Percentiles rank a stretch among this genome's conserved stretches.
Evolutionary conservation across 164 flowering plant species (phyloP).

Genomic region (Berberis thunbergii): DNA sequence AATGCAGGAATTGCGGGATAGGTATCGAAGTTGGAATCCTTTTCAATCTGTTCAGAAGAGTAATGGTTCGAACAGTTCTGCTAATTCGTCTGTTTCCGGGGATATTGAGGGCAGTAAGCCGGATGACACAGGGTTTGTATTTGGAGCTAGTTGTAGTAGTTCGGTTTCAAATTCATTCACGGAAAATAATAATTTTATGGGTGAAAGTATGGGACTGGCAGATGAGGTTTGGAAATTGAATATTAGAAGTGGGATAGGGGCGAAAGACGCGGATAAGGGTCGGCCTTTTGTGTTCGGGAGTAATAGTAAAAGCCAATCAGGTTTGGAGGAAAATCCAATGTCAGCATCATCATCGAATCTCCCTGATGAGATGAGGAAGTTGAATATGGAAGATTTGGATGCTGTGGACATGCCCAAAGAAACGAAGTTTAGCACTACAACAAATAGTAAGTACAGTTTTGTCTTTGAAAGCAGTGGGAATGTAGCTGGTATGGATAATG

Average conservation of each 20-base stretch:
- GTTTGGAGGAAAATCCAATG: too few relatives aligned
- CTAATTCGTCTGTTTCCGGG: constrained; percentile 7
- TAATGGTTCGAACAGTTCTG: constrained; percentile 5
- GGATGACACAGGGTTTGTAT: constrained; percentile 9
- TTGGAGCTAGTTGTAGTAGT: constrained; percentile 11
- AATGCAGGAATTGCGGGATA: constrained; percentile 8
- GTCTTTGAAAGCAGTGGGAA: constrained; percentile 8
- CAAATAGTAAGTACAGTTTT: background rate
- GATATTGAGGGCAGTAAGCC: constrained; percentile 7
- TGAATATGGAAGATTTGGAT: background rate
- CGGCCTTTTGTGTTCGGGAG: background rate
- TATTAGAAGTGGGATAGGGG: constrained; percentile 12
- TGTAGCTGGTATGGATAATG: constrained; percentile 1
- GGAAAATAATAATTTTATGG: constrained; percentile 2
- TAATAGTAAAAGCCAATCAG: too few relatives aligned
- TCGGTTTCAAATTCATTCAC: constrained; percentile 2
- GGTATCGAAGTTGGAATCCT: constrained; percentile 13
- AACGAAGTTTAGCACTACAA: too few relatives aligned
- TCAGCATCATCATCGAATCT: background rate
- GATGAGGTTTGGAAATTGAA: constrained; percentile 29
- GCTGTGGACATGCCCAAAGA: background rate
- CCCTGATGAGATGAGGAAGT: background rate
- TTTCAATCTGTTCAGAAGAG: background rate
- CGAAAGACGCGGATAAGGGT: constrained; percentile 2
- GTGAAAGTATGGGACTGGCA: constrained; percentile 11